Evolutionary conservation across 2,329 filamentous ascomycete genomes (phyloP).

Genomic region (Sporothrix phasma): DNA sequence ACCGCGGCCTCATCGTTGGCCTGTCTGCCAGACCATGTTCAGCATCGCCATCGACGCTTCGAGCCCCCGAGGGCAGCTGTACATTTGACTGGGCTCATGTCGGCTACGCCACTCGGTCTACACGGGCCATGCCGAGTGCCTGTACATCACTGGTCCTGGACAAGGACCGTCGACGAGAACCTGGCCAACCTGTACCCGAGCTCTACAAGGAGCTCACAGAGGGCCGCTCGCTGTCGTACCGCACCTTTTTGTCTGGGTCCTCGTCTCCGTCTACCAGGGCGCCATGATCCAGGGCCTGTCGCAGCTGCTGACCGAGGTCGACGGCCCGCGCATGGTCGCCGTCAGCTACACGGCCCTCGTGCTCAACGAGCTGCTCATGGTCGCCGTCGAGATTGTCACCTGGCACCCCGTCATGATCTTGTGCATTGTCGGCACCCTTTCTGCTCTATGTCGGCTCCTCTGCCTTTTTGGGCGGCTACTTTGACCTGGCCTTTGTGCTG

Average conservation of each 20-base stretch:
- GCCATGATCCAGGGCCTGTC: conserved; percentile 90
- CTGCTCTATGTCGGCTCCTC: conserved; percentile 70
- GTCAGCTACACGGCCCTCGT: conserved; percentile 89
- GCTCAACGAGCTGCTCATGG: conserved; percentile 93
- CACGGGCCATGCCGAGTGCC: conserved; percentile 85
- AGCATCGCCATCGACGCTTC: conserved; percentile 84
- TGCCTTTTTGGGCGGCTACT: conserved; percentile 83
- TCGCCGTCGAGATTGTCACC: conserved; percentile 89
- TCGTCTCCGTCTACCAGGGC: conserved; percentile 91
- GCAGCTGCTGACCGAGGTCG: conserved; percentile 74
- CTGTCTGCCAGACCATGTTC: conserved; percentile 94
- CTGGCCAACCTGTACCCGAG: conserved; percentile 89
- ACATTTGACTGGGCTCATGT: conserved; percentile 98
- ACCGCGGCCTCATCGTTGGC: conserved; percentile 90
- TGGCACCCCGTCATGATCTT: conserved; percentile 93
- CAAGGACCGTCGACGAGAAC: conserved; percentile 85
- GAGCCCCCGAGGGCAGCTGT: conserved; percentile 88
- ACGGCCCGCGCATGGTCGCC: conserved; percentile 67
- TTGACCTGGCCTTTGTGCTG: conserved; percentile 70
- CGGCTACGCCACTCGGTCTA: conserved; percentile 93
- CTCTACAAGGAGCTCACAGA: conserved; percentile 95
- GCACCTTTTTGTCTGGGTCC: conserved; percentile 96
- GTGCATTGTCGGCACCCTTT: conserved; percentile 71
- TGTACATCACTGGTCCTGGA: conserved; percentile 86
- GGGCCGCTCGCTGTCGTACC: conserved; percentile 77